These are phyloP conservation scores for Cercophora sp. DNA, from an alignment of 495 filamentous ascomycete genomes.

Conservation along the genomic window DNA sequence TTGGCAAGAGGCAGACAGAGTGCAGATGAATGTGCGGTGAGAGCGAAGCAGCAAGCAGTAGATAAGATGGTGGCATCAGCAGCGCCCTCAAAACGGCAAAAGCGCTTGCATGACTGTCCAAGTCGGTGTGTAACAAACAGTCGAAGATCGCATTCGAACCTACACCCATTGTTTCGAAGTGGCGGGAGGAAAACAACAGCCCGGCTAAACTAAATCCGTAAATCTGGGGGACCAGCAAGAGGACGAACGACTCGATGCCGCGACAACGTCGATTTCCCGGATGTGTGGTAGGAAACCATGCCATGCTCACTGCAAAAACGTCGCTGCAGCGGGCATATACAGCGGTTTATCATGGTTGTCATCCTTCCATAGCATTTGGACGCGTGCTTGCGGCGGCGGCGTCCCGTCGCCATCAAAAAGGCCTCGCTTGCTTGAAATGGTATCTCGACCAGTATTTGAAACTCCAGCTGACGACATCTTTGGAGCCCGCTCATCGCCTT, in stretches of 20 bases:
- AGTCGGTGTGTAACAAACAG: too few relatives aligned
- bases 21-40: background rate
- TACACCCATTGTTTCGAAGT: background rate
- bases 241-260: background rate
- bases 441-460: background rate
- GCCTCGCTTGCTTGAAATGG: too few relatives aligned
- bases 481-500: background rate
- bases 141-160: too few relatives aligned
- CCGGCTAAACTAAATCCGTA: conserved; percentile 10
- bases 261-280: background rate
- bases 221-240: background rate
- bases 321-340: background rate
- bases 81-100: too few relatives aligned
- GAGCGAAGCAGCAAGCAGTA: background rate
- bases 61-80: too few relatives aligned
- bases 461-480: conserved; percentile 1
- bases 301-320: background rate
- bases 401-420: too few relatives aligned
- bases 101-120: too few relatives aligned
- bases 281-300: conserved; percentile 2
- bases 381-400: background rate
- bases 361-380: conserved; percentile 1
- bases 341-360: conserved; percentile 1
- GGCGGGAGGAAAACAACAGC: background rate
- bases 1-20: background rate